phyloP scores from a whole-genome alignment of 1,139 yeast species.

The Candida sp. region DNA sequence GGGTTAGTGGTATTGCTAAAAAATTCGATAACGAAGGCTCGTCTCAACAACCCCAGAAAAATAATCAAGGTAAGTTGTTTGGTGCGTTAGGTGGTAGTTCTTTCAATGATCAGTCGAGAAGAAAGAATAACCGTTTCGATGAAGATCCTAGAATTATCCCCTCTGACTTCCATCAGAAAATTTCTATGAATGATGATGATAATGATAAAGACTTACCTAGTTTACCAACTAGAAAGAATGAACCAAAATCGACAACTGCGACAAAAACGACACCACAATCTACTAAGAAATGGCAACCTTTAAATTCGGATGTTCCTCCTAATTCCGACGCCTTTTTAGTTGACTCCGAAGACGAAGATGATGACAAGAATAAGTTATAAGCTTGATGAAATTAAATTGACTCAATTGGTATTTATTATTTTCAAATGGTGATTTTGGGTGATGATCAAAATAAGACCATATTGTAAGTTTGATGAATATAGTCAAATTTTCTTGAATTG shows the following conservation, averaged over 20 bases:
- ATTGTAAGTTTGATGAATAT: too few species aligned
- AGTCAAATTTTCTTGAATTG: too few species aligned
- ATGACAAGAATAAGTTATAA: constrained; percentile 12
- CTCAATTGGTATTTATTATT: too few species aligned
- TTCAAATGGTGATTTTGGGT: too few species aligned
- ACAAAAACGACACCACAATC: constrained; percentile 3
- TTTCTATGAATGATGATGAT: constrained; percentile 45
- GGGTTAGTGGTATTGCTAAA: constrained; percentile 76
- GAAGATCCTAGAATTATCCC: constrained; percentile 53
- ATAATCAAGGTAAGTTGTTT: constrained; percentile 32
- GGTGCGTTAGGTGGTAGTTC: constrained; percentile 50
- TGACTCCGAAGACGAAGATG: constrained; percentile 77
- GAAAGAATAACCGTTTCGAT: constrained; percentile 38
- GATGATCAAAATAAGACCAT: too few species aligned
- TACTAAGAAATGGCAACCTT: constrained; percentile 58
- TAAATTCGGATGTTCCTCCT: constrained; percentile 54
- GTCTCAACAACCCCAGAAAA: constrained; percentile 3
- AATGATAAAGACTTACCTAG: constrained; percentile 34
- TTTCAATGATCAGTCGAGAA: constrained; percentile 21
- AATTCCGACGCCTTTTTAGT: constrained; percentile 73
- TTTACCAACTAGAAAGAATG: constrained; percentile 23
- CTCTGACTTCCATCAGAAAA: constrained; percentile 55
- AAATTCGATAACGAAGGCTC: constrained; percentile 30
- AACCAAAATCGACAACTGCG: constrained; percentile 2
- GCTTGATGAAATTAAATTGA: too few species aligned